Base-by-base conservation (phyloP, 306 rosid species). In the Sechiopsis laciniata region DNA sequence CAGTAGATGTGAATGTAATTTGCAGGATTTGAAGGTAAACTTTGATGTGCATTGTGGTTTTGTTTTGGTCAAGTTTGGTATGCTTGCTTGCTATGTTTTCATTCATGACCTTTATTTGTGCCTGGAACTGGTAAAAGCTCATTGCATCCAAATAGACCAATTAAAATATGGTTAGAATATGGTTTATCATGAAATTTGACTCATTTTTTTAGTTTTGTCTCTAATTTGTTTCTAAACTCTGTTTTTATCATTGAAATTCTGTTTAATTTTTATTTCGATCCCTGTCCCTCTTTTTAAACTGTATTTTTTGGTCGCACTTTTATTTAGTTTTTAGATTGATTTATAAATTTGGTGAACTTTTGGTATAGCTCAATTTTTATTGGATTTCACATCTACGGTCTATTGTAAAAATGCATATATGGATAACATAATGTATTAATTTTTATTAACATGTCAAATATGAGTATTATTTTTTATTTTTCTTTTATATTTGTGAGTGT, bases 21-120 rank as follows among this genome's bases (percentile, higher is more conserved):
- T 67, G 13, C 37, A 19, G 37, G 26, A 67, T 46, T 13, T 67
- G 54, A 66, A 66, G 72, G 35, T 46, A 2, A 40, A 46, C n/a
- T 66, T 37, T 64, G 3, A 64, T 37, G 51, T 64, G 70, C 52
- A 64, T 64, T 40, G 51, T 64, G 52, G n/a, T 64, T 64, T 64
- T 35, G 14, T n/a, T 64, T 64, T 40, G 52, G 53, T 40, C 8
- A 64, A 64, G 40, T 20, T 37, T 64, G 26, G 26, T 37, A 37
- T 37, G 22, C 15, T 60, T 61, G 15, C 17, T n/a, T n/a, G n/a
- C n/a, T 26, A 13, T 10, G 66, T 24, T 60, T 60, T 21, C 37
- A 22, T 58, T 29, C 45, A 26, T 29, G 11, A 26, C 45, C n/a
- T 22, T 40, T 7, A 26, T 26, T 59, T 22, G 5, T 61, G 69